These are phyloP conservation scores for Piromyces sp. DNA, from an alignment of 192 early-diverging fungal species.

Conservation along the genomic window DNA sequence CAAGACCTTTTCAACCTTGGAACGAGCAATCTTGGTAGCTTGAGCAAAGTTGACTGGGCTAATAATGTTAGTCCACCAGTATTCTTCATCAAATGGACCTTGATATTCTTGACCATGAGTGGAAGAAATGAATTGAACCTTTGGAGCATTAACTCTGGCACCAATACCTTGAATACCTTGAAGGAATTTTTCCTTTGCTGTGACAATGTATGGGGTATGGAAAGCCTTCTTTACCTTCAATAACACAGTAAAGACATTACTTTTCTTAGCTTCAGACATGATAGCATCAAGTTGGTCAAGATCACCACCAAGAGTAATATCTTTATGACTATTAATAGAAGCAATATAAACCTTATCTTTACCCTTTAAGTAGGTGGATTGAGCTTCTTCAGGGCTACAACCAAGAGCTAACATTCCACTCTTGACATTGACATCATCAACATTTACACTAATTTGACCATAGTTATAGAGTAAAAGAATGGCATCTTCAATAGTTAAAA, in stretches of 20 bases:
- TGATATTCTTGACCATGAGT: neutral
- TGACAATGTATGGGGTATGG: slow-evolving; percentile 10
- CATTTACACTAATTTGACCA: slow-evolving; percentile 6
- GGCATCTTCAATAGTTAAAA: slow-evolving; percentile 3
- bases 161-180: neutral
- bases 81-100: neutral
- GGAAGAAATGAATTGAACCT: neutral
- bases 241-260: slow-evolving; percentile 5
- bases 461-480: slow-evolving; percentile 5
- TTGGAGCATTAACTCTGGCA: neutral
- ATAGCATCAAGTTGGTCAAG: slow-evolving; percentile 2
- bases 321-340: slow-evolving; percentile 10
- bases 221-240: slow-evolving; percentile 12
- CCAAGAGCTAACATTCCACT: slow-evolving; percentile 12
- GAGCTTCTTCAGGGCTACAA: neutral
- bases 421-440: slow-evolving; percentile 3
- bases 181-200: neutral
- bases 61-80: neutral
- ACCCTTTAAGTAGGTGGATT: neutral
- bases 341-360: slow-evolving; percentile 7
- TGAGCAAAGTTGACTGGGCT: neutral
- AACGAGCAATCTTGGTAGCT: neutral
- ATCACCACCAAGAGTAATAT: slow-evolving; percentile 12
- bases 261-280: slow-evolving; percentile 4
- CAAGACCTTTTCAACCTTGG: neutral